Percentiles rank a stretch among this genome's conserved stretches.
phyloP scores from a whole-genome alignment of 163 green algal species.

The Prototheca wickerhamii region DNA sequence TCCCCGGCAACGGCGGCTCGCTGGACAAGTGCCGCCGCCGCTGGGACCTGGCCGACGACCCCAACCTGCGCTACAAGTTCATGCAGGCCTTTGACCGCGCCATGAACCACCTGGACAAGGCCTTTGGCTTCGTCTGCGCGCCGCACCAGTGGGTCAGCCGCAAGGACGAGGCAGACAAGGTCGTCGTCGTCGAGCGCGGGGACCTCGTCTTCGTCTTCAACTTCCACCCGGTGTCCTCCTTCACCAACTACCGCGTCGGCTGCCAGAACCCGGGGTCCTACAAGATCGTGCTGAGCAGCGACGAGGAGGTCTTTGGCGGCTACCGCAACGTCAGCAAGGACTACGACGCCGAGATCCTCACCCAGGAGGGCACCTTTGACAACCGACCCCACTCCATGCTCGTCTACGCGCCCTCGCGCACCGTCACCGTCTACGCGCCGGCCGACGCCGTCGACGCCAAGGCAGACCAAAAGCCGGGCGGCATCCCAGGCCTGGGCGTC shows the following conservation, averaged over 20 bases:
- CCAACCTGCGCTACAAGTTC: conserved; percentile 77
- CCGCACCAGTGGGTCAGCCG: conserved; percentile 73
- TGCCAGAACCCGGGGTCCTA: conserved; percentile 56
- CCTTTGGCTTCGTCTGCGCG: conserved; percentile 71
- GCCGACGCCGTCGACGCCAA: conserved; percentile 57
- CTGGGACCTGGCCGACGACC: conserved; percentile 80
- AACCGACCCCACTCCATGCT: conserved; percentile 72
- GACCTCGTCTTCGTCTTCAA: conserved; percentile 99
- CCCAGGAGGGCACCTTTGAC: conserved; percentile 57
- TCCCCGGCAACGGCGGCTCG: conserved; percentile 80
- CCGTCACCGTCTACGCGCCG: conserved; percentile 80
- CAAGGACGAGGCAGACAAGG: conserved; percentile 77
- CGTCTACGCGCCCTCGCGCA: conserved; percentile 79
- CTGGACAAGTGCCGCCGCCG: conserved; percentile 86
- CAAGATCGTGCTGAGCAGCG: conserved; percentile 80
- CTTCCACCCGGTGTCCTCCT: conserved; percentile 86
- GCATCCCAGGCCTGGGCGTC: conserved; percentile 77
- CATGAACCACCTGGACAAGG: conserved; percentile 88
- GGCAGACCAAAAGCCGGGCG: conserved; percentile 56
- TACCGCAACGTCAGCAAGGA: conserved; percentile 82
- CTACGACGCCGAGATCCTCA: conserved; percentile 38
- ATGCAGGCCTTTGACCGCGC: conserved; percentile 78
- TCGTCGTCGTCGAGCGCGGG: conserved; percentile 71
- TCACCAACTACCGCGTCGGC: conserved; percentile 89
- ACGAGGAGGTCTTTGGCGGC: conserved; percentile 90